A percentile compares a stretch with the other conserved stretches of the same genome.
Evolutionary conservation across 495 filamentous ascomycete genomes (phyloP).

Genomic region (Penicillium coffeae): DNA sequence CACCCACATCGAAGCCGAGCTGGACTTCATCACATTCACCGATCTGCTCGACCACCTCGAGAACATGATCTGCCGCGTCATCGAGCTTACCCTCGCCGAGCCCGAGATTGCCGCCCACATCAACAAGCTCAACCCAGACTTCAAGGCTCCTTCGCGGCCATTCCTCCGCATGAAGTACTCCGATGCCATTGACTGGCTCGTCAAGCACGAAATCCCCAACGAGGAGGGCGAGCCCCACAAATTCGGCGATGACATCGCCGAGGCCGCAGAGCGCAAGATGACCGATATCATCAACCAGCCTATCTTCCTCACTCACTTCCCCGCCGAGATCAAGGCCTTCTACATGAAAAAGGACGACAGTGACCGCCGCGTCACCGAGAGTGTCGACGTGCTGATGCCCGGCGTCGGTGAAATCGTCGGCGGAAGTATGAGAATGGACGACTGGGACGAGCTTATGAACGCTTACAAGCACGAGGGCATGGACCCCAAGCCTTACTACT

Average conservation of each 20-base stretch:
- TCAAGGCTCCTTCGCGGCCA: conserved; percentile 76
- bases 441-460: conserved; percentile 85
- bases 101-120: conserved; percentile 64
- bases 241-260: conserved; percentile 97
- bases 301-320: conserved; percentile 97
- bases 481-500: conserved; percentile 85
- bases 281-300: conserved; percentile 92
- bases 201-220: conserved; percentile 82
- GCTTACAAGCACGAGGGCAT: conserved; percentile 88
- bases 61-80: conserved; percentile 79
- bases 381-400: conserved; percentile 93
- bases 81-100: conserved; percentile 70
- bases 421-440: conserved; percentile 92
- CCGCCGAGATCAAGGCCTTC: conserved; percentile 96
- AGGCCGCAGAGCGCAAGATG: conserved; percentile 95
- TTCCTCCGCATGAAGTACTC: conserved; percentile 95
- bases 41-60: conserved; percentile 92
- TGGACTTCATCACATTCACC: conserved; percentile 92
- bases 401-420: conserved; percentile 97
- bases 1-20: conserved; percentile 93
- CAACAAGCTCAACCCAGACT: conserved; percentile 80
- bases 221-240: conserved; percentile 85
- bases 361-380: conserved; percentile 89
- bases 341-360: conserved; percentile 93
- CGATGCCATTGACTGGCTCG: conserved; percentile 92